Evolutionary conservation across 352 stramenopile genomes (phyloP).

Genomic region (Bremia lactucae): DNA sequence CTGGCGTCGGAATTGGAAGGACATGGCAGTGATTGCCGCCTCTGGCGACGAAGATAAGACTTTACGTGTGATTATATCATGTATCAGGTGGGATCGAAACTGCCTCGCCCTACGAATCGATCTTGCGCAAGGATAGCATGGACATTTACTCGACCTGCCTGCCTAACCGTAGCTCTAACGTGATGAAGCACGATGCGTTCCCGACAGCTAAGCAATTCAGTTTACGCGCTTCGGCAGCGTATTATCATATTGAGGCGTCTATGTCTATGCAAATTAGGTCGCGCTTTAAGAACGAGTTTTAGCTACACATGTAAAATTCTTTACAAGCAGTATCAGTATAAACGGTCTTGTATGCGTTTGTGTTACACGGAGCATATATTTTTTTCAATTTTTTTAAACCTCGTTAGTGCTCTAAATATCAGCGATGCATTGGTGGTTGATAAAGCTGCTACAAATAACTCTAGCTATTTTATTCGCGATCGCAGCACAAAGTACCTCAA

Average conservation of each 20-base stretch:
- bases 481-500: no score
- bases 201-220: conserved; percentile 12
- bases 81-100: conserved; percentile 48
- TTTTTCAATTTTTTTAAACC: no score
- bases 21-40: conserved; percentile 46
- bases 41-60: conserved; percentile 54
- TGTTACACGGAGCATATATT: neutral
- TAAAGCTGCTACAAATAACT: no score
- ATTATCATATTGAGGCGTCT: conserved; percentile 18
- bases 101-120: conserved; percentile 36
- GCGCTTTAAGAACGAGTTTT: conserved; percentile 8
- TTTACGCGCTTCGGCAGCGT: conserved; percentile 21
- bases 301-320: no score
- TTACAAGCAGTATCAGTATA: no score
- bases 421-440: neutral
- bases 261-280: conserved; percentile 17
- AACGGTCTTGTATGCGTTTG: neutral
- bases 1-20: conserved; percentile 72
- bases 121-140: conserved; percentile 37
- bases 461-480: neutral
- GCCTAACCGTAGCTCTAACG: conserved; percentile 1
- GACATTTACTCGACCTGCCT: conserved; percentile 4
- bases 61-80: conserved; percentile 59
- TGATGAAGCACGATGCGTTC: conserved; percentile 12
- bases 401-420: no score